These are phyloP conservation scores for Carex kokanica DNA, from an alignment of 176 grass and related monocot genomes.

Conservation along the genomic window DNA sequence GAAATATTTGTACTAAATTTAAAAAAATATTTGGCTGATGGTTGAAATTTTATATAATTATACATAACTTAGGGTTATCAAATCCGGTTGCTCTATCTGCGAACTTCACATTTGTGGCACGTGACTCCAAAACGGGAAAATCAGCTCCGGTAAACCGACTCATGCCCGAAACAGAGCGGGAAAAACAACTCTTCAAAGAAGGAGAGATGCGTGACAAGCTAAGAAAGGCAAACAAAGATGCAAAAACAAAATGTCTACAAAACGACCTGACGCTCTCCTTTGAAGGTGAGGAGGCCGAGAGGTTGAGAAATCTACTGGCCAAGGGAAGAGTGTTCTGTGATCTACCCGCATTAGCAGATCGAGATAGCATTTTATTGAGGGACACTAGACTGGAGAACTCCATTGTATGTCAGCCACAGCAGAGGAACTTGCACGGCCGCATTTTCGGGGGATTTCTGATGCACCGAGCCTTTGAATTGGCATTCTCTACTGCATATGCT, in stretches of 20 bases:
- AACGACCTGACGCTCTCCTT: constrained; percentile 36
- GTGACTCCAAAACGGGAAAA: constrained; percentile 68
- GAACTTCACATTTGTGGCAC: constrained; percentile 84
- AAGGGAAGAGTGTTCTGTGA: constrained; percentile 80
- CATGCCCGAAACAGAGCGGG: constrained; percentile 62
- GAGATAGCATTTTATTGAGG: constrained; percentile 71
- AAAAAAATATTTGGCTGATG: neutral
- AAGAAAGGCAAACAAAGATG: constrained; percentile 65
- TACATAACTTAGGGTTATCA: neutral
- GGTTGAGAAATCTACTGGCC: constrained; percentile 41
- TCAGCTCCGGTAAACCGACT: constrained; percentile 76
- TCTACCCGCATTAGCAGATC: constrained; percentile 75
- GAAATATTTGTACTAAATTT: neutral
- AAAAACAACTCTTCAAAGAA: constrained; percentile 51
- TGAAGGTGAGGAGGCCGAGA: constrained; percentile 40
- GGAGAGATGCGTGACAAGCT: constrained; percentile 60
- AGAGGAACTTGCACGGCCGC: constrained; percentile 68
- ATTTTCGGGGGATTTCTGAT: constrained; percentile 96
- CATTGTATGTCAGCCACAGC: constrained; percentile 79
- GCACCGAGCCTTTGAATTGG: constrained; percentile 80
- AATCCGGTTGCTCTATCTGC: constrained; percentile 52
- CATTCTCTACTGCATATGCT: constrained; percentile 77
- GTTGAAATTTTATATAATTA: constrained; percentile 6
- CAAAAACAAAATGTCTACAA: constrained; percentile 39
- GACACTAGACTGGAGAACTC: constrained; percentile 70